Base-by-base conservation (phyloP, 495 filamentous ascomycete species). In the Annulohypoxylon stygium region DNA sequence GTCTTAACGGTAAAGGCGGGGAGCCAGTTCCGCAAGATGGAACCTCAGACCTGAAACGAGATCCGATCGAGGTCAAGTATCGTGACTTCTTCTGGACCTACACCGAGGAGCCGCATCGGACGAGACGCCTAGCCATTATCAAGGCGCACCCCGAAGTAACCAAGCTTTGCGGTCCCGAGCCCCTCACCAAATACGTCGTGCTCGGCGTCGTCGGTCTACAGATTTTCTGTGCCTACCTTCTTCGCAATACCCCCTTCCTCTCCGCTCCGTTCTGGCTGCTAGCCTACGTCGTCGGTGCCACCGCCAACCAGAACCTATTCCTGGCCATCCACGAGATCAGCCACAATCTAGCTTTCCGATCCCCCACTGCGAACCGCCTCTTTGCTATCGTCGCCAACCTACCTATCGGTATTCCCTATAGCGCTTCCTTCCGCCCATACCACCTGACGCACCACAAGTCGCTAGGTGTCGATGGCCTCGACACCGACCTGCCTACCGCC, bases 371-470 rank as follows among this genome's bases (percentile, higher is more conserved):
- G 47, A 99, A 99, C 80, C 84, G 97, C 4, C 75, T 97, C 33
- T 84, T 98, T 70, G 96, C 97, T 47, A 90, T 98, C 62, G 88
- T 98, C 77, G 95, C 97, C 61, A 99, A 99, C 81, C 83, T 98
- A 20, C 96, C 97, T 45, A 98, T 99, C 81, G 97, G 92, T 36
- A 82, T 98, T 50, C 97, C 97, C 0, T 99, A 99, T 75, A 97
- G 93, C 80, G 97, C 97, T 74, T 93, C 95, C 3, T 99, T 99
- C 84, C 86, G 97, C 74, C 96, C 96, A 16, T 99, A 99, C 87
- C 96, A 99, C 82, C 90, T 99, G 12, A 99, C 95, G 4, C 97
- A 99, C 83, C 97, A 99, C 88, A 99, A 99, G 82, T 96, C 94
- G 53, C 93, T 99, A 65, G 97, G 97, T 72, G 95, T 99, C 47